A percentile compares a stretch with the other conserved stretches of the same genome.
Conservation (phyloP, 73 alveolate genomes). For the Symbiodinium natans region DNA sequence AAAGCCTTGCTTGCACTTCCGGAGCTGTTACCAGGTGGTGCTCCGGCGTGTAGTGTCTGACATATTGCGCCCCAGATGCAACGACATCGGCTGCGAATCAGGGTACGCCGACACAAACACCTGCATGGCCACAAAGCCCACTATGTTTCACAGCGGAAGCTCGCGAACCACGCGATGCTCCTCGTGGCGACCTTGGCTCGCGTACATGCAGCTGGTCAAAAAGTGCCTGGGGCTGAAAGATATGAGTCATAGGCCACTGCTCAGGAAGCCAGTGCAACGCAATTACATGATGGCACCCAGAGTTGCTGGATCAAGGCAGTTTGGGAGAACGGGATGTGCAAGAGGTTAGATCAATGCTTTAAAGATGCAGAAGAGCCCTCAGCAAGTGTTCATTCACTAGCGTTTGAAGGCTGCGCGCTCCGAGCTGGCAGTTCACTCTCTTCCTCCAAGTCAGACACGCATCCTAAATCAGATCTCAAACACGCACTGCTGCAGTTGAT, state of each 20-base stretch:
- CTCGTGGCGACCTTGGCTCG: neutral
- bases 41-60: neutral
- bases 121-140: neutral
- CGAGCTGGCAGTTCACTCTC: neutral
- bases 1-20: neutral
- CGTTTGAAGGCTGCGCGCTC: neutral
- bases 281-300: neutral
- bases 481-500: neutral
- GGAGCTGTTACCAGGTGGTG: neutral
- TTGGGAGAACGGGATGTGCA: neutral
- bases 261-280: neutral
- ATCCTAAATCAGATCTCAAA: neutral
- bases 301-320: neutral
- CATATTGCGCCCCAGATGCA: neutral
- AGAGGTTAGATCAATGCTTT: neutral
- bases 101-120: neutral
- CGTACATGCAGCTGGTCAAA: neutral
- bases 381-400: neutral
- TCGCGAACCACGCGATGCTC: neutral
- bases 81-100: neutral
- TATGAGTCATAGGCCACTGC: neutral
- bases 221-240: neutral
- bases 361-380: neutral
- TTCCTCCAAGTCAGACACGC: neutral
- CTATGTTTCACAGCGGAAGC: neutral